Conservation (phyloP, 257 asterid genomes). For the Penstemon barbatus region DNA sequence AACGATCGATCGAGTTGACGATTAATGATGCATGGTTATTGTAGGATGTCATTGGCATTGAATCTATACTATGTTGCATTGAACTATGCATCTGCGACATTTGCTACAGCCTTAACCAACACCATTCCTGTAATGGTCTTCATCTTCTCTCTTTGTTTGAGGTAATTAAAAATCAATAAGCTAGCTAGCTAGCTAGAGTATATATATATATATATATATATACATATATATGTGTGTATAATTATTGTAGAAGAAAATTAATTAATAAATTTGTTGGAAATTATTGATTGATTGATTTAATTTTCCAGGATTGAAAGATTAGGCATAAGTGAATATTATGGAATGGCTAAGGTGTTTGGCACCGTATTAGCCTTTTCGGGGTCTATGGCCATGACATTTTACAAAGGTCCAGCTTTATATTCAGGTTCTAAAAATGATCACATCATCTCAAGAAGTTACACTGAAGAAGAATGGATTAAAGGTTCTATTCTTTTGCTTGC, state of each 20-base stretch:
- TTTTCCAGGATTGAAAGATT: conserved; percentile 50
- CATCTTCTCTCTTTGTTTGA: conserved; percentile 46
- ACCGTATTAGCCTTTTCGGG: conserved; percentile 34
- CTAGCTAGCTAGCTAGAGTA: too few species aligned
- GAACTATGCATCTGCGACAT: conserved; percentile 56
- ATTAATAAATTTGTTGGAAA: too few species aligned
- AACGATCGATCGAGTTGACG: too few species aligned
- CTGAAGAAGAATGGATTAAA: conserved; percentile 53
- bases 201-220: too few species aligned
- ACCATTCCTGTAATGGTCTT: conserved; percentile 57
- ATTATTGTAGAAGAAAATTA: too few species aligned
- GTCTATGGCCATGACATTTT: too few species aligned
- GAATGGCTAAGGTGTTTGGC: conserved; percentile 55
- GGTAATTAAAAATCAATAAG: conserved; percentile 31
- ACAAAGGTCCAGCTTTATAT: conserved; percentile 34
- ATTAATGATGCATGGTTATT: not conserved
- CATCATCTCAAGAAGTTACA: conserved; percentile 22
- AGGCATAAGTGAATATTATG: conserved; percentile 35
- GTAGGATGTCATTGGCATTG: conserved; percentile 47
- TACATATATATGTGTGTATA: too few species aligned
- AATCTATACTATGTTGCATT: conserved; percentile 46
- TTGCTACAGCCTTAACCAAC: conserved; percentile 54
- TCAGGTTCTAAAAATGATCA: conserved; percentile 24
- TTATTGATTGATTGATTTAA: not conserved
- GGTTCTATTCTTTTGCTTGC: conserved; percentile 50